phyloP scores from a whole-genome alignment of 2,329 filamentous ascomycete species.

The Phoma sp. region DNA sequence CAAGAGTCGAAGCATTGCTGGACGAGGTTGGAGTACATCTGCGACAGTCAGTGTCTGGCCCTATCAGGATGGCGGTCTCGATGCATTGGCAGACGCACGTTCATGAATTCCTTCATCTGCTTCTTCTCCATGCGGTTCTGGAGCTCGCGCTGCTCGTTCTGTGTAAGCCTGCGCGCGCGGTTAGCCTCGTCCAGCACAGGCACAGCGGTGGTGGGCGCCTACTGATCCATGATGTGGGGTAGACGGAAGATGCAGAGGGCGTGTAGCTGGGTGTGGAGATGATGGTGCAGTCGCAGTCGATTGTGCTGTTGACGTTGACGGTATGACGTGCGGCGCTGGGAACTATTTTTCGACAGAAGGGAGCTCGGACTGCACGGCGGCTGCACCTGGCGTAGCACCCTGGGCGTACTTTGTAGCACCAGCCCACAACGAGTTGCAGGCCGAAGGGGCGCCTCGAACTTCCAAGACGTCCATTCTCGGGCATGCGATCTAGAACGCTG shows the following conservation, averaged over 20 bases:
- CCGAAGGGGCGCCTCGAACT: slow-evolving; percentile 3
- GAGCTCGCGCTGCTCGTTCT: slow-evolving; percentile 88
- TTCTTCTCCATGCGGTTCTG: slow-evolving; percentile 94
- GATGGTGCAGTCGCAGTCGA: not conserved
- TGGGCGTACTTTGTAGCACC: not conserved
- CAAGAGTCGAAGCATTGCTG: slow-evolving; percentile 96
- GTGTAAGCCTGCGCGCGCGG: slow-evolving; percentile 64
- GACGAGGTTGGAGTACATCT: slow-evolving; percentile 77
- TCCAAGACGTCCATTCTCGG: not conserved
- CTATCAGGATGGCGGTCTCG: slow-evolving; percentile 2
- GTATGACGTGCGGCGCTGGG: slow-evolving; percentile 21
- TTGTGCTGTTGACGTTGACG: slow-evolving; percentile 10
- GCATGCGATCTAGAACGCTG: slow-evolving; percentile 11
- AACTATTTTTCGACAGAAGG: slow-evolving; percentile 4
- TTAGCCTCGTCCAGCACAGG: slow-evolving; percentile 18
- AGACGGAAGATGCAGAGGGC: not conserved
- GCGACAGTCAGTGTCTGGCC: not conserved
- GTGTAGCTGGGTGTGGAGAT: not conserved
- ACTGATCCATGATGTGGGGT: slow-evolving; percentile 46
- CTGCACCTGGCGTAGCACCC: not conserved
- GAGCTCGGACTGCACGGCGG: slow-evolving; percentile 1
- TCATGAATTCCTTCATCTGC: slow-evolving; percentile 99
- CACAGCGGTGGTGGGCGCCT: slow-evolving; percentile 16
- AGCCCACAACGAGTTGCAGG: slow-evolving; percentile 5
- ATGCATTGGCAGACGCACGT: slow-evolving; percentile 59